Percentiles rank a stretch among this genome's conserved stretches.
Evolutionary conservation across 371 early-diverging fungal genomes (phyloP).

Genomic region (Rhizopus delemar): DNA sequence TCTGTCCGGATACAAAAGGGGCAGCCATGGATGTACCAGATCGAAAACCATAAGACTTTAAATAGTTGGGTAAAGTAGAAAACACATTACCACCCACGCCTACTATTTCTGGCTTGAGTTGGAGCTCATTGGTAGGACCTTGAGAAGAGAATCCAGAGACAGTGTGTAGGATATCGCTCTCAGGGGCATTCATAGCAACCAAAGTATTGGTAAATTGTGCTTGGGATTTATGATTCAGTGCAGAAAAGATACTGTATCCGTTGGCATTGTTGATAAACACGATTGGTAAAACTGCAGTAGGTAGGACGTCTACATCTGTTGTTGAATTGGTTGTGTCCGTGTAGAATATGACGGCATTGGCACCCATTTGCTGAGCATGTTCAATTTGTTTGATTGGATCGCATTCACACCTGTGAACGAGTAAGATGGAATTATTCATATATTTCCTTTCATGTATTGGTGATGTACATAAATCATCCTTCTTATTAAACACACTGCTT

Average conservation of each 20-base stretch:
- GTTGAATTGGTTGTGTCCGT: conserved; percentile 21
- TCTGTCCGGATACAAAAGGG: conserved; percentile 66
- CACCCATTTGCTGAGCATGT: conserved; percentile 47
- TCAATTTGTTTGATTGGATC: conserved; percentile 40
- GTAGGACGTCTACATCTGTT: conserved; percentile 3
- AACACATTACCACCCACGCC: conserved; percentile 73
- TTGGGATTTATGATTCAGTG: conserved; percentile 7
- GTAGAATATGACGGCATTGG: conserved; percentile 52
- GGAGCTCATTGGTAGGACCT: conserved; percentile 48
- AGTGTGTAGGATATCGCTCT: neutral
- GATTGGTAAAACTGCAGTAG: conserved; percentile 30
- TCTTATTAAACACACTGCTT: conserved; percentile 13
- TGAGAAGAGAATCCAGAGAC: conserved; percentile 48
- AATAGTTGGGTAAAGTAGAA: conserved; percentile 55
- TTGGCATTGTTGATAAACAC: conserved; percentile 40
- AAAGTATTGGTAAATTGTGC: conserved; percentile 25
- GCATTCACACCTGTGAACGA: conserved; percentile 55
- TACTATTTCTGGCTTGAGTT: conserved; percentile 58
- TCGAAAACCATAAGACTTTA: conserved; percentile 53
- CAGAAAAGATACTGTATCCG: conserved; percentile 14
- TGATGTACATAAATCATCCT: conserved; percentile 17
- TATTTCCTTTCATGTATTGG: conserved; percentile 13
- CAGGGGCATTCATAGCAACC: conserved; percentile 22
- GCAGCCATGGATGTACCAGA: conserved; percentile 69
- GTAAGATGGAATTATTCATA: conserved; percentile 26